These are phyloP conservation scores for Xanthoconium separans DNA, from an alignment of 1,284 basidiomycete genomes.

Conservation along the genomic window DNA sequence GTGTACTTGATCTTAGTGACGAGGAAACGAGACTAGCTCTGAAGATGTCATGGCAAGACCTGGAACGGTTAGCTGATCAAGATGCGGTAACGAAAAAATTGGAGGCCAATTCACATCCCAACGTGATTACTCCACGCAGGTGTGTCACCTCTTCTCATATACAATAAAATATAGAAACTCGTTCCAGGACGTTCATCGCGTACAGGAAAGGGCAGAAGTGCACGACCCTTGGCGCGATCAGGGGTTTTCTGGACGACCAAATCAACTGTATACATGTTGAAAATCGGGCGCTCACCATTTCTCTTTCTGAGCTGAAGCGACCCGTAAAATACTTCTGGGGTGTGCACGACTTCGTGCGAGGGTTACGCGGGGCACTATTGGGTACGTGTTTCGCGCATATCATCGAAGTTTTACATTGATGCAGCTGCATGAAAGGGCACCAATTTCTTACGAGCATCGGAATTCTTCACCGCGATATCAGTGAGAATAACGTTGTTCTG, in stretches of 20 bases:
- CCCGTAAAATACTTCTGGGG: slow-evolving; percentile 17
- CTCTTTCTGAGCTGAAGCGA: slow-evolving; percentile 3
- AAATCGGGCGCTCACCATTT: neutral
- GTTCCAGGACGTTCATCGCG: neutral
- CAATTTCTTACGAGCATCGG: slow-evolving; percentile 10
- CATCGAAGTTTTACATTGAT: neutral
- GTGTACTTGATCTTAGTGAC: neutral
- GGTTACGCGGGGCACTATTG: slow-evolving; percentile 9
- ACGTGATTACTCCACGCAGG: slow-evolving; percentile 3
- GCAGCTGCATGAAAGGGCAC: slow-evolving; percentile 7
- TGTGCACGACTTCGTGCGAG: slow-evolving; percentile 16
- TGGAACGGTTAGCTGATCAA: neutral
- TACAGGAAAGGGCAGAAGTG: neutral
- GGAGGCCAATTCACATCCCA: neutral
- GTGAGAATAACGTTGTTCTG: slow-evolving; percentile 23
- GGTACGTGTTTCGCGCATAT: neutral
- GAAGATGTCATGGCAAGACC: slow-evolving; percentile 18
- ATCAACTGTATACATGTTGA: neutral
- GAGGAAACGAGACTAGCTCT: neutral
- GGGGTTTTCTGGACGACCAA: neutral
- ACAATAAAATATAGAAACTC: neutral
- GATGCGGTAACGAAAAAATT: neutral
- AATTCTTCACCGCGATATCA: slow-evolving; percentile 20
- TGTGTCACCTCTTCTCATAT: neutral
- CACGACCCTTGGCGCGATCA: slow-evolving; percentile 8